Evolutionary conservation across 257 asterid genomes (phyloP).

Genomic region (Solanum acaule): DNA sequence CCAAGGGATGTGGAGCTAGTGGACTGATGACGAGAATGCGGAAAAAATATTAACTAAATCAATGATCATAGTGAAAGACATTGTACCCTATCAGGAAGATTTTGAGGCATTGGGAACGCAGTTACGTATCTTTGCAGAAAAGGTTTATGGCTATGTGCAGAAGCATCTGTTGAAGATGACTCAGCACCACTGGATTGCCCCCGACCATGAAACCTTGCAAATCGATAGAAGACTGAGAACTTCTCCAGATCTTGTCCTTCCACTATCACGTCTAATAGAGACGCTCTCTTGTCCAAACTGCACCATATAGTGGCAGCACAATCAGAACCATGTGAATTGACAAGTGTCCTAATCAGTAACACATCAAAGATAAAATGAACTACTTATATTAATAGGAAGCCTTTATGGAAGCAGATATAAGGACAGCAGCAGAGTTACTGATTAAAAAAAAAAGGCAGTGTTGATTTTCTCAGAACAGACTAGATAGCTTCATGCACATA

Average conservation of each 20-base stretch:
- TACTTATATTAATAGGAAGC: background rate
- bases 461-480: background rate
- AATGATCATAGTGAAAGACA: conserved; percentile 61
- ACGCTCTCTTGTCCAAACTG: conserved; percentile 72
- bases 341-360: background rate
- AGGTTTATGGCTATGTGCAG: conserved; percentile 30
- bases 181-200: conserved; percentile 53
- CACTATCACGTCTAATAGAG: conserved; percentile 56
- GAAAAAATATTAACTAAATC: conserved; percentile 23
- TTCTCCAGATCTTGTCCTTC: conserved; percentile 88
- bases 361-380: background rate
- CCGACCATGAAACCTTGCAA: conserved; percentile 82
- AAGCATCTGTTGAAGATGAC: conserved; percentile 36
- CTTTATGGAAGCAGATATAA: background rate
- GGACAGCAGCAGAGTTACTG: background rate
- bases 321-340: background rate
- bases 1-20: conserved; percentile 7
- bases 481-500: background rate
- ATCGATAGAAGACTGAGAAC: conserved; percentile 72
- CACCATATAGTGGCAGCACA: background rate
- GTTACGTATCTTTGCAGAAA: conserved; percentile 63
- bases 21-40: background rate
- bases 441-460: background rate
- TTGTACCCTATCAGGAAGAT: conserved; percentile 67
- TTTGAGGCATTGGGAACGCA: conserved; percentile 64